Conservation (phyloP, 2,329 filamentous ascomycete genomes). For the Verticillium nonalfalfae region DNA sequence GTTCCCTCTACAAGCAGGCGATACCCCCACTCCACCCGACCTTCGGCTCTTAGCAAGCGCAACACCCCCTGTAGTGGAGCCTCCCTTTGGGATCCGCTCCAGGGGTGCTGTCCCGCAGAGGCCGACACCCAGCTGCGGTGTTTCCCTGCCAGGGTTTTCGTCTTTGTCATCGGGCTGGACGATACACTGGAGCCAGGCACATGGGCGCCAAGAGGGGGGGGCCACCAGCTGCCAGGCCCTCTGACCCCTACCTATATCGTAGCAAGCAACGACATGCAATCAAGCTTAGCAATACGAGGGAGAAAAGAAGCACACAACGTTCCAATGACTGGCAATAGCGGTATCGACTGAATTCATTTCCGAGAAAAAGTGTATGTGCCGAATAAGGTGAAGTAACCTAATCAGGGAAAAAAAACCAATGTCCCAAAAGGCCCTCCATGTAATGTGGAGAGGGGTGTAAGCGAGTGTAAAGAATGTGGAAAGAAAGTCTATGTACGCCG, state of each 20-base stretch:
- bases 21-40: neutral
- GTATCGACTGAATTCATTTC: neutral
- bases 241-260: neutral
- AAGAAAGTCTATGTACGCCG: neutral
- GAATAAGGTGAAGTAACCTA: no score
- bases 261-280: neutral
- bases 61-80: neutral
- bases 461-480: neutral
- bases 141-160: neutral
- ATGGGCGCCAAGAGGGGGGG: neutral
- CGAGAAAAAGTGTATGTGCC: neutral
- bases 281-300: neutral
- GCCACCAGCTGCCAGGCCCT: neutral
- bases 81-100: neutral
- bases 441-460: neutral
- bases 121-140: neutral
- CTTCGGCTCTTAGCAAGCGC: neutral
- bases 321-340: no score
- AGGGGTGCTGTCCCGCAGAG: neutral
- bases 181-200: neutral
- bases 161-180: neutral
- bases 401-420: neutral
- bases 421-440: neutral
- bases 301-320: no score
- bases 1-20: no score